Conservation (phyloP, 1,284 basidiomycete species). For the Pseudozyma sp. region DNA sequence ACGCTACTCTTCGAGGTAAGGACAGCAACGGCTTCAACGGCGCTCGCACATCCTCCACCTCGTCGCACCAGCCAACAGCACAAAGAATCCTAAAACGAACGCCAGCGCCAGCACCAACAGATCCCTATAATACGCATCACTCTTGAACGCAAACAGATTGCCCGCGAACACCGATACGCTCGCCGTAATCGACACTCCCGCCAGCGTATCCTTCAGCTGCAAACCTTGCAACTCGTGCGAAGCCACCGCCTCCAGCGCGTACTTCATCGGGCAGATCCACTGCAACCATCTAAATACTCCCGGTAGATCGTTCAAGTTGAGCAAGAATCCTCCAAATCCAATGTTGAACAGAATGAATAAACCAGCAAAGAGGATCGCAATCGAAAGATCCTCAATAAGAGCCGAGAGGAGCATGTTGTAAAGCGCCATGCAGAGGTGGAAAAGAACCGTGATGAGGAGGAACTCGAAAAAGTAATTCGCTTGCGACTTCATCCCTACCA, state of each 20-base stretch:
- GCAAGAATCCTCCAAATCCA: slow-evolving; percentile 58
- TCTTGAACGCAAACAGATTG: slow-evolving; percentile 52
- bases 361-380: slow-evolving; percentile 48
- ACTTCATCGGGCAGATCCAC: slow-evolving; percentile 58
- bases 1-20: too few species aligned
- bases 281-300: slow-evolving; percentile 54
- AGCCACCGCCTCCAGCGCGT: slow-evolving; percentile 59
- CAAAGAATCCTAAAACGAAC: slow-evolving; percentile 50
- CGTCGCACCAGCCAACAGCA: slow-evolving; percentile 31
- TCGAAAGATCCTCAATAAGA: slow-evolving; percentile 47
- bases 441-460: slow-evolving; percentile 53
- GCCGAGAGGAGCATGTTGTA: slow-evolving; percentile 57
- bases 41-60: slow-evolving; percentile 45
- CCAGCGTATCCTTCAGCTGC: slow-evolving; percentile 45
- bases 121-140: slow-evolving; percentile 54
- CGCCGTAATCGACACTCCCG: slow-evolving; percentile 32
- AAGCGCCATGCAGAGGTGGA: slow-evolving; percentile 46
- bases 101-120: slow-evolving; percentile 52
- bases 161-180: slow-evolving; percentile 44
- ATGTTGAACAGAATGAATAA: slow-evolving; percentile 60
- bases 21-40: too few species aligned
- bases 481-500: slow-evolving; percentile 54
- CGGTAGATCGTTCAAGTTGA: slow-evolving; percentile 52
- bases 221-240: slow-evolving; percentile 49
- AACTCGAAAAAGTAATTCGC: slow-evolving; percentile 57